Evolutionary conservation across 352 stramenopile species (phyloP), one percentile per base, ranked within the genome.

Genomic region (Phytophthora nicotianae): DNA sequence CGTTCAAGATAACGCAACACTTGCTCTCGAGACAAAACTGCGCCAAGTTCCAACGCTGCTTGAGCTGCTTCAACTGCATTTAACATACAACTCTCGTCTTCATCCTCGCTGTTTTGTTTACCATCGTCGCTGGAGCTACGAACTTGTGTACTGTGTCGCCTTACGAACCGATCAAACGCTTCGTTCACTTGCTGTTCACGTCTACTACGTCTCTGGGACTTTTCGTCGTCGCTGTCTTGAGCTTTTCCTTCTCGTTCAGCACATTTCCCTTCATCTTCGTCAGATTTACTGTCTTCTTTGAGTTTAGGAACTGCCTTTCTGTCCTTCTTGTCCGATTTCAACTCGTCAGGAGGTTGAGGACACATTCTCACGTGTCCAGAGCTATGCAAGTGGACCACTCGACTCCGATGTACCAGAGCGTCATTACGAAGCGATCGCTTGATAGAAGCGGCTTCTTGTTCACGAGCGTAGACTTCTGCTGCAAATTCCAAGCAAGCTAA

Each of bases 351-450:
- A 41, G 50, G 26, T 33, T 82, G 74, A 9, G 74, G 70, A 53
- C 81, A 91, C 49, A 93, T 70, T 9, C 84, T 74, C 14, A 91
- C 80, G 58, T 93, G 84, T 0, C 81, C 84, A 32, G 74, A 84
- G 33, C 81, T 78, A 35, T 93, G 84, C 2, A 93, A 72, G 26
- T 91, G 80, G 16, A 93, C 82, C 8, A 93, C 81, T 11, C 82
- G 81, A 57, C 74, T 85, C 1, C 63, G 72, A 52, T 93, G 84
- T 5, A 41, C 62, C 32, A 86, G 58, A 11, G 81, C 64, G 35
- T 89, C 78, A 35, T 79, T 88, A 33, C 70, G 61, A 21, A 87
- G 52, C 26, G 53, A 68, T 8, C 46, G 41, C 11, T 70, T 67
- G n/a, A 74, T 57, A 16, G 66, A 67, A 3, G 52, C 54, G 2